phyloP scores from a whole-genome alignment of 1,139 yeast species.

The Geotrichum australiense region DNA sequence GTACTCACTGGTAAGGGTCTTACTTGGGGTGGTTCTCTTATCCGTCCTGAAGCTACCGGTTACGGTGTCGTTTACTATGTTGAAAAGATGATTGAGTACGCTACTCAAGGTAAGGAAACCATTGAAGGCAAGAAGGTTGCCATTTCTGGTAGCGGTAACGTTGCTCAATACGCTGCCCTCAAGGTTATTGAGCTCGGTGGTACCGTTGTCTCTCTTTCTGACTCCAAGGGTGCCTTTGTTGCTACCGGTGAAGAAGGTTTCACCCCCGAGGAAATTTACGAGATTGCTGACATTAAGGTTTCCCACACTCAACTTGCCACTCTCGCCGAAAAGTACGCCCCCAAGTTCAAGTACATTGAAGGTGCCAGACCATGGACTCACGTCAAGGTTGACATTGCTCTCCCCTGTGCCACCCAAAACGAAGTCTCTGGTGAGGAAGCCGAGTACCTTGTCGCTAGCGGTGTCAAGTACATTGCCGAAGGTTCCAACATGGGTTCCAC shows the following conservation, averaged over 20 bases:
- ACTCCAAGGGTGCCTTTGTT: conserved; percentile 85
- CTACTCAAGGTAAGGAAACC: conserved; percentile 79
- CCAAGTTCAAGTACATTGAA: conserved; percentile 59
- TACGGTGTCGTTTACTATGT: conserved; percentile 95
- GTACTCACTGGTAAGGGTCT: conserved; percentile 97
- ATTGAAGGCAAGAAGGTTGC: conserved; percentile 92
- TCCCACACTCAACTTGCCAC: conserved; percentile 70
- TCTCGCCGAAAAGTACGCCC: conserved; percentile 52
- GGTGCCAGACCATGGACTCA: conserved; percentile 97
- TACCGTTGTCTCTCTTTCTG: conserved; percentile 85
- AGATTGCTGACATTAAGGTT: conserved; percentile 75
- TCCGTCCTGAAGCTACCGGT: conserved; percentile 99
- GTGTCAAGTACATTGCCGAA: conserved; percentile 92
- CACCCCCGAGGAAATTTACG: conserved; percentile 69
- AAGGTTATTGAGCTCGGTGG: conserved; percentile 97
- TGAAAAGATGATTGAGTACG: conserved; percentile 95
- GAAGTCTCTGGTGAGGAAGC: conserved; percentile 98
- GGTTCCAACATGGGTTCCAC: conserved; percentile 99
- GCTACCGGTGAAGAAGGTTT: conserved; percentile 55
- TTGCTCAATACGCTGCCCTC: conserved; percentile 97
- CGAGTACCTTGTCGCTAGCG: conserved; percentile 83
- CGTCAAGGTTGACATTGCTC: conserved; percentile 87
- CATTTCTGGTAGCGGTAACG: conserved; percentile 97
- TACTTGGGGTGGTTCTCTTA: conserved; percentile 97
- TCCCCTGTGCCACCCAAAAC: conserved; percentile 98